These are phyloP conservation scores for Xylariaceae sp. DNA, from an alignment of 2,329 filamentous ascomycete genomes.

Conservation along the genomic window DNA sequence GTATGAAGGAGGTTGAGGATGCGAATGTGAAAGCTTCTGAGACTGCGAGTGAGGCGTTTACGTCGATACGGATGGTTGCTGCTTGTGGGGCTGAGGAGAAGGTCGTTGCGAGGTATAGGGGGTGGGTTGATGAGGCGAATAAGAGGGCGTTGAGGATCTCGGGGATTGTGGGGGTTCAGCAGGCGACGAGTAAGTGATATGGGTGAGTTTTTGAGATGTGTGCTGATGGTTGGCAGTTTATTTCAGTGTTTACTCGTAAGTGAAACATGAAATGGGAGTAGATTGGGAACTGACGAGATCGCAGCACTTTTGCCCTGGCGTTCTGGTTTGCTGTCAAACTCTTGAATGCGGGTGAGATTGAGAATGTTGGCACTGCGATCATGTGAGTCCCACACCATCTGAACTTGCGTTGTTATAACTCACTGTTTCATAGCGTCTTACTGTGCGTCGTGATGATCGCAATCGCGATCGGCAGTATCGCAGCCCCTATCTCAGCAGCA, in stretches of 20 bases:
- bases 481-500: constrained; percentile 53
- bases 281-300: constrained; percentile 17
- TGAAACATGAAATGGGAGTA: too few species aligned
- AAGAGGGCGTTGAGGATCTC: constrained; percentile 27
- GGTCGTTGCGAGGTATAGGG: constrained; percentile 47
- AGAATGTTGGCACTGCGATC: constrained; percentile 49
- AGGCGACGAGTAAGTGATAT: constrained; percentile 28
- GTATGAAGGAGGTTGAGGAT: constrained; percentile 43
- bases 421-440: constrained; percentile 35
- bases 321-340: constrained; percentile 32
- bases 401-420: too few species aligned
- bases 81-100: constrained; percentile 56
- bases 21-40: constrained; percentile 55
- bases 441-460: constrained; percentile 56
- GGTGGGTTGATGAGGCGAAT: constrained; percentile 50
- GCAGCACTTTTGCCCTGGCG: constrained; percentile 30
- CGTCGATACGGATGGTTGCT: constrained; percentile 55
- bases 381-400: constrained; percentile 30
- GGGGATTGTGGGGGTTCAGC: constrained; percentile 28
- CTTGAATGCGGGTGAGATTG: constrained; percentile 29
- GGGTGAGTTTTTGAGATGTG: neutral
- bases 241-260: constrained; percentile 31
- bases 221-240: constrained; percentile 22
- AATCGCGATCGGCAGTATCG: constrained; percentile 50
- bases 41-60: constrained; percentile 56